Evolutionary conservation across 805 yeast species (phyloP), one percentile per base, ranked within the genome.

Genomic region (Zygoascus tannicola): DNA sequence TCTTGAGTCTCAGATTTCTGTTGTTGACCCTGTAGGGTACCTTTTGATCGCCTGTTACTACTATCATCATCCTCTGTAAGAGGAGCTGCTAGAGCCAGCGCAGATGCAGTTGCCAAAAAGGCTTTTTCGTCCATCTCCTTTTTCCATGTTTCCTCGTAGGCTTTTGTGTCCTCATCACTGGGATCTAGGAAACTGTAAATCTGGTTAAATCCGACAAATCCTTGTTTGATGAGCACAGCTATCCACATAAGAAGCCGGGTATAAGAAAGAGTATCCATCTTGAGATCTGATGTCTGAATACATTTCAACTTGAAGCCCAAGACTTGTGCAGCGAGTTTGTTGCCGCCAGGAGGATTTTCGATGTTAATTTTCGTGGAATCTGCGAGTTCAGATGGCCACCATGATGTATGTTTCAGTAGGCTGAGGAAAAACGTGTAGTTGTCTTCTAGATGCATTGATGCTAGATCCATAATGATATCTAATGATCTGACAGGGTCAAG

Each of bases 21-120:
- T 28, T 37, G 19, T 5, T 14, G 5, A 5, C 22, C 22, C 20
- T 22, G 20, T 19, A 5, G n/a, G 8, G 10, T n/a, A 19, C 16
- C 32, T n/a, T 35, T 20, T 35, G 19, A 35, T 28, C 20, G 34
- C 19, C 26, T 32, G 10, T 22, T 28, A 12, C 64, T 67, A 5
- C 70, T 76, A 20, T 75, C 82, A 16, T 76, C 84, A 12, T 81
- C 90, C 32, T 76, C 78, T 3, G 71, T 68, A 32, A 88, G 66
- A 0, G 95, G 94, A 7, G 92, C 92, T 4, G 96, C 95, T 52
- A 87, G 59, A 0, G 97, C 92, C 40, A 88, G 64, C 0, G 95
- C 94, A 49, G 81, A 84, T 0, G 85, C 81, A 20, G 75, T 71
- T 0, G 88, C 81, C 48, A 69, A 67, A 53, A 70, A 68, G 0